These are phyloP conservation scores for Xylaria nigripes DNA, from an alignment of 495 filamentous ascomycete species.

Conservation along the genomic window DNA sequence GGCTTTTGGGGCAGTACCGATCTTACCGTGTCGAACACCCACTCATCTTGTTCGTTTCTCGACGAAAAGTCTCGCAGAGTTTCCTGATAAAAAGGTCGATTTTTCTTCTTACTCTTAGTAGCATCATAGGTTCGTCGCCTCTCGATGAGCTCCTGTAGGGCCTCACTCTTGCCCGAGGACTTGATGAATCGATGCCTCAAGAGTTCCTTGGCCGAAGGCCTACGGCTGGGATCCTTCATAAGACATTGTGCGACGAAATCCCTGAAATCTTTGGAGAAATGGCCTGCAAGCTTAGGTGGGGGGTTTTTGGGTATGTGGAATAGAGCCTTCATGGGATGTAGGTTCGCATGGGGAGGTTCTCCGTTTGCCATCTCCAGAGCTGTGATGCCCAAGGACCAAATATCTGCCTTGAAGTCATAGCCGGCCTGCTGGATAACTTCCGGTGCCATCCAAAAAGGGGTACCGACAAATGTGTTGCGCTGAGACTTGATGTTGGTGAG, in stretches of 20 bases:
- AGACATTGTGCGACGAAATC: slow-evolving; percentile 88
- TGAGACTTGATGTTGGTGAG: slow-evolving; percentile 96
- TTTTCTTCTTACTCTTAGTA: slow-evolving; percentile 47
- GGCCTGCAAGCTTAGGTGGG: slow-evolving; percentile 76
- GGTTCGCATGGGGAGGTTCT: slow-evolving; percentile 83
- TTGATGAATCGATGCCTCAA: slow-evolving; percentile 83
- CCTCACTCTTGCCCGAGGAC: slow-evolving; percentile 73
- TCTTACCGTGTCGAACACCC: slow-evolving; percentile 97
- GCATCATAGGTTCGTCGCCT: slow-evolving; percentile 73
- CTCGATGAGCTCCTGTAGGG: slow-evolving; percentile 78
- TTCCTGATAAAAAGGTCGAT: slow-evolving; percentile 82
- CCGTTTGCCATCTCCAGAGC: slow-evolving; percentile 90
- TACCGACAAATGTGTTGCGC: slow-evolving; percentile 97
- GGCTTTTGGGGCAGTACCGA: slow-evolving; percentile 39
- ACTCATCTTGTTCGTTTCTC: slow-evolving; percentile 69
- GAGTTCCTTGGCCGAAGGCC: slow-evolving; percentile 83
- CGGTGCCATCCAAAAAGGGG: slow-evolving; percentile 99
- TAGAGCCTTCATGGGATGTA: slow-evolving; percentile 98
- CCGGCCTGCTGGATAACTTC: slow-evolving; percentile 96
- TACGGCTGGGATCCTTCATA: slow-evolving; percentile 76
- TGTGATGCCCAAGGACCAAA: slow-evolving; percentile 96
- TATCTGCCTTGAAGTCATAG: slow-evolving; percentile 95
- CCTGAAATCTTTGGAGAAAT: slow-evolving; percentile 84
- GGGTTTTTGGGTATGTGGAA: slow-evolving; percentile 92
- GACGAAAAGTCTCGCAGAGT: slow-evolving; percentile 68